Evolutionary conservation across 805 yeast genomes (phyloP).

Genomic region (Candida orba): DNA sequence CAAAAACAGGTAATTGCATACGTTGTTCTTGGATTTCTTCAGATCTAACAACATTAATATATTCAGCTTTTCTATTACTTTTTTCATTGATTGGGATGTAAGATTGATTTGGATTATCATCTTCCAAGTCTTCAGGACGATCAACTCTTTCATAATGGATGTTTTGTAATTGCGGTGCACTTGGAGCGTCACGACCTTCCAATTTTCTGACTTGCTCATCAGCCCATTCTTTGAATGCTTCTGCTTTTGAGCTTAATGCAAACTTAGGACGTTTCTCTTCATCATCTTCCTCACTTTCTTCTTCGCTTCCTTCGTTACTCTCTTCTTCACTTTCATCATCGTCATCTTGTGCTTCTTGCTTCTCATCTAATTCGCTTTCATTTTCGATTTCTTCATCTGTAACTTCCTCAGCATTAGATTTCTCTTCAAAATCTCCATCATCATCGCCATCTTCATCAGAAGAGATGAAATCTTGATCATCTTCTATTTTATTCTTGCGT

Average conservation of each 20-base stretch:
- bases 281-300: constrained; percentile 24
- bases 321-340: constrained; percentile 20
- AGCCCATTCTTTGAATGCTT: constrained; percentile 85
- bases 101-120: constrained; percentile 54
- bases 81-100: constrained; percentile 50
- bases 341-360: constrained; percentile 21
- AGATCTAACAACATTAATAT: constrained; percentile 59
- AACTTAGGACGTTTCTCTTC: constrained; percentile 29
- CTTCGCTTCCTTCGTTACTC: constrained; percentile 25
- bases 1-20: constrained; percentile 75
- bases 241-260: constrained; percentile 42
- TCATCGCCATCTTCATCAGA: constrained; percentile 23
- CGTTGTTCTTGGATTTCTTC: constrained; percentile 62
- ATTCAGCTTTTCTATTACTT: constrained; percentile 50
- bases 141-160: constrained; percentile 45
- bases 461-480: constrained; percentile 52
- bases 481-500: constrained; percentile 41
- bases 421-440: constrained; percentile 20
- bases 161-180: constrained; percentile 30
- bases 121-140: constrained; percentile 66
- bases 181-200: constrained; percentile 51
- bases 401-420: constrained; percentile 1
- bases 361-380: constrained; percentile 1
- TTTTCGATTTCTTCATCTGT: constrained; percentile 24
- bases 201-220: constrained; percentile 57